Base-by-base conservation (phyloP, 2,329 filamentous ascomycete genomes). In the Colletotrichum horii region DNA sequence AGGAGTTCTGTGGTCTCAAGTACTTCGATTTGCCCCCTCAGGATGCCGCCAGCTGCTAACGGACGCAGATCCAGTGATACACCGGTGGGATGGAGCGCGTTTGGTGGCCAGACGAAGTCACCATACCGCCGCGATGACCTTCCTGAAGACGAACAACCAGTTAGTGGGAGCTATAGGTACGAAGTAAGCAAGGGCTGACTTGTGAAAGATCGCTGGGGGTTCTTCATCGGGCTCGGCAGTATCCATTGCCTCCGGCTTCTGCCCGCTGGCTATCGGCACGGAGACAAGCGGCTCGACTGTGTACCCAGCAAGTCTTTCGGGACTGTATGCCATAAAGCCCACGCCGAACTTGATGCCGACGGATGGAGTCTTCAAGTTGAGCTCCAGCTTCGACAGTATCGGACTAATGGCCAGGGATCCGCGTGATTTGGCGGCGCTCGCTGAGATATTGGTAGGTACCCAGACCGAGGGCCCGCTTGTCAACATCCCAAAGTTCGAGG, bases 241-340 rank as follows among this genome's bases (percentile, higher is more conserved):
- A 8, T 81, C 80, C 30, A 81, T 86, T 16, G 82, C 84, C 5
- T 82, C 85, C 8, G 84, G 85, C 2, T 87, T 86, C 75, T 81
- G 81, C 58, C 83, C 85, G 14, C 78, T 87, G 3, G 81, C 81
- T 5, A 79, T 86, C 12, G 78, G 78, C 19, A 85, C 84, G 5
- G 85, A 86, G 71, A 84, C 83, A 0, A 81, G 83, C 43, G 85
- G 85, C 6, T 85, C 83, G 6, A 77, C 84, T 24, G 83, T 84
- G 52, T 82, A 81, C 22, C 85, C 85, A 8, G 84, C 85, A 14
- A 85, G 83, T 70, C 79, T 82, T 55, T 81, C 82, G 22, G 84
- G 79, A 6, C 72, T 86, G 19, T 87, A 87, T 61, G 83, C 83
- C 8, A 67, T 87, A 38, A 86, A 85, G 66, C 32, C 77, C 16